phyloP scores from a whole-genome alignment of 2,329 filamentous ascomycete genomes.

The Diaporthe sp. region DNA sequence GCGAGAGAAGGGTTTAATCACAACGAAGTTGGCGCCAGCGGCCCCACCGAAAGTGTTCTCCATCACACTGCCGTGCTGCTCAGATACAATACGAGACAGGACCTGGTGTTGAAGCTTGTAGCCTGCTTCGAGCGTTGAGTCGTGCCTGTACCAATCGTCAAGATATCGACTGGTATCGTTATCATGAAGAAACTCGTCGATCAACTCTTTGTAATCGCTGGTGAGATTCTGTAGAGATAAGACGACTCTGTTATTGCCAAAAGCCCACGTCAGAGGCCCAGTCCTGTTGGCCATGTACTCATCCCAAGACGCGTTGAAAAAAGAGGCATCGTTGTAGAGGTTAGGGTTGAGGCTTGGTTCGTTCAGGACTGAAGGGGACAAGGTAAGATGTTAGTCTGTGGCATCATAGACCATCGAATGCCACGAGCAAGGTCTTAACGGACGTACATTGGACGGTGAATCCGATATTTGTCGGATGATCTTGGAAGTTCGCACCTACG shows the following conservation, averaged over 20 bases:
- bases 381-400: not conserved
- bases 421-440: not conserved
- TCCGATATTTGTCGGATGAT: constrained; percentile 55
- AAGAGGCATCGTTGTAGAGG: constrained; percentile 11
- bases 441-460: constrained; percentile 47
- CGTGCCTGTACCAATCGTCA: constrained; percentile 25
- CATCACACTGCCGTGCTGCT: constrained; percentile 54
- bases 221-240: constrained; percentile 42
- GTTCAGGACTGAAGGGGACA: not conserved
- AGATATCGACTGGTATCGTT: constrained; percentile 1
- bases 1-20: constrained; percentile 47
- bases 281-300: constrained; percentile 46
- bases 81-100: constrained; percentile 35
- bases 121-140: constrained; percentile 42
- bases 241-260: constrained; percentile 46
- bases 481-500: constrained; percentile 65
- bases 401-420: too few relatives aligned
- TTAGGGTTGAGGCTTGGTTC: constrained; percentile 21
- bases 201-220: constrained; percentile 36
- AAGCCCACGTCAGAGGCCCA: constrained; percentile 45
- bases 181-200: constrained; percentile 18
- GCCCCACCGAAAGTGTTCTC: constrained; percentile 49
- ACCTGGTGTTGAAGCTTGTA: constrained; percentile 43
- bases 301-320: constrained; percentile 38
- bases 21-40: constrained; percentile 42